Percentiles rank a stretch among this genome's conserved stretches.
Conservation (phyloP, 1,139 yeast genomes). For the Candida anutae region DNA sequence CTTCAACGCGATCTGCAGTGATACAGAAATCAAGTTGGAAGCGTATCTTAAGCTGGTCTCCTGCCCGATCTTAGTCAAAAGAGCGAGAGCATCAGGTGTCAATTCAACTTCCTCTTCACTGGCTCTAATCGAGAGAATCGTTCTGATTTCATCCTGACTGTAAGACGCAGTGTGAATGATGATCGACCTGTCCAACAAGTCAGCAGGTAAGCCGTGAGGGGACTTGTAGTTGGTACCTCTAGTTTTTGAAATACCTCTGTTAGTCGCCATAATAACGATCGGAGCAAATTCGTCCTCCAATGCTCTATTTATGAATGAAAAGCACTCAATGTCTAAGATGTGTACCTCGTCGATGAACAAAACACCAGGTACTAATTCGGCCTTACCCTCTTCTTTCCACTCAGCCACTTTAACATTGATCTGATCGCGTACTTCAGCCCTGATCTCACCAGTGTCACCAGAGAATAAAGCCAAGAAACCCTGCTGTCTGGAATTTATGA, state of each 20-base stretch:
- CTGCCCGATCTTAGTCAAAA: constrained; percentile 85
- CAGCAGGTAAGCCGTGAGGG: constrained; percentile 95
- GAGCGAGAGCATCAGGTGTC: constrained; percentile 73
- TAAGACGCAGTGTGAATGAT: constrained; percentile 82
- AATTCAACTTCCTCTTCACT: constrained; percentile 93
- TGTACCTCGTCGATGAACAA: constrained; percentile 97
- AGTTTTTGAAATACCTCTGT: constrained; percentile 86
- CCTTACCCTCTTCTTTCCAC: constrained; percentile 99
- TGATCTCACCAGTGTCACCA: constrained; percentile 96
- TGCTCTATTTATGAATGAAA: constrained; percentile 91
- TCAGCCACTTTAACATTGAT: constrained; percentile 95
- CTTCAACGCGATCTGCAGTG: constrained; percentile 78
- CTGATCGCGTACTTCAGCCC: constrained; percentile 94
- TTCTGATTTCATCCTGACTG: constrained; percentile 71
- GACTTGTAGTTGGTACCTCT: constrained; percentile 92
- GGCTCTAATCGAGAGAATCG: constrained; percentile 86
- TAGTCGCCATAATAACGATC: constrained; percentile 97
- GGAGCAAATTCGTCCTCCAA: constrained; percentile 96
- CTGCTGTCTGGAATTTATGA: constrained; percentile 94
- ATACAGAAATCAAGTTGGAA: constrained; percentile 80
- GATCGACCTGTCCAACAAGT: constrained; percentile 86
- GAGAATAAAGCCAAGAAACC: constrained; percentile 94
- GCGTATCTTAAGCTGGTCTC: constrained; percentile 94
- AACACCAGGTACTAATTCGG: constrained; percentile 98
- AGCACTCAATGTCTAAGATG: constrained; percentile 97